A percentile compares a stretch with the other conserved stretches of the same genome.
These are phyloP conservation scores for Cercospora sojina DNA, from an alignment of 2,329 filamentous ascomycete species.

Conservation along the genomic window DNA sequence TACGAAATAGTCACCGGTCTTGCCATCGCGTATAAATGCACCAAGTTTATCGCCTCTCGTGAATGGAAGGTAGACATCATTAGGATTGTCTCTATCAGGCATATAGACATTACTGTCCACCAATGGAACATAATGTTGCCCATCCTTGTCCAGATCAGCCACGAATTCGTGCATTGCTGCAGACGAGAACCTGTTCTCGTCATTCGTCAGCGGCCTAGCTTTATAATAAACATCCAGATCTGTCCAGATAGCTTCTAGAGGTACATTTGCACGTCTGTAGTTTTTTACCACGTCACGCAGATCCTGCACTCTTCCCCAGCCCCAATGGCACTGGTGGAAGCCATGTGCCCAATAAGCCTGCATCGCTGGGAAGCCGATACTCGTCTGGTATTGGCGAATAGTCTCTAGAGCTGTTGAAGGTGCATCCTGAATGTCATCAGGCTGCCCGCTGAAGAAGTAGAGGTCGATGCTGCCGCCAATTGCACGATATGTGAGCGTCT, in stretches of 20 bases:
- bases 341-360: conserved; percentile 80
- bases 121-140: conserved; percentile 57
- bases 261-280: conserved; percentile 54
- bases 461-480: conserved; percentile 57
- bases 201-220: conserved; percentile 2
- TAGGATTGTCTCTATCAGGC: conserved; percentile 59
- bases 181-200: conserved; percentile 2
- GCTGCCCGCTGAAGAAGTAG: conserved; percentile 68
- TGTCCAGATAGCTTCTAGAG: conserved; percentile 38
- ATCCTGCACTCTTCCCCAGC: conserved; percentile 66
- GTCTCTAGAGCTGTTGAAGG: conserved; percentile 30
- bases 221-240: conserved; percentile 38
- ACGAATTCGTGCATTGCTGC: conserved; percentile 56
- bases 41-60: conserved; percentile 50
- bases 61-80: conserved; percentile 49
- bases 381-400: conserved; percentile 40
- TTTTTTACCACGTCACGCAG: conserved; percentile 57
- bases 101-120: conserved; percentile 62
- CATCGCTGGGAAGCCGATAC: conserved; percentile 68
- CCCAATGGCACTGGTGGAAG: conserved; percentile 70
- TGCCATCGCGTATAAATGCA: conserved; percentile 55
- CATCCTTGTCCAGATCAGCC: conserved; percentile 49
- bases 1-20: conserved; percentile 47
- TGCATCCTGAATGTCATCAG: conserved; percentile 30
- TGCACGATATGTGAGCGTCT: conserved; percentile 34